Percentiles rank a stretch among this genome's conserved stretches.
These are phyloP conservation scores for Bidens hawaiensis DNA, from an alignment of 140 eudicot species.

Conservation along the genomic window DNA sequence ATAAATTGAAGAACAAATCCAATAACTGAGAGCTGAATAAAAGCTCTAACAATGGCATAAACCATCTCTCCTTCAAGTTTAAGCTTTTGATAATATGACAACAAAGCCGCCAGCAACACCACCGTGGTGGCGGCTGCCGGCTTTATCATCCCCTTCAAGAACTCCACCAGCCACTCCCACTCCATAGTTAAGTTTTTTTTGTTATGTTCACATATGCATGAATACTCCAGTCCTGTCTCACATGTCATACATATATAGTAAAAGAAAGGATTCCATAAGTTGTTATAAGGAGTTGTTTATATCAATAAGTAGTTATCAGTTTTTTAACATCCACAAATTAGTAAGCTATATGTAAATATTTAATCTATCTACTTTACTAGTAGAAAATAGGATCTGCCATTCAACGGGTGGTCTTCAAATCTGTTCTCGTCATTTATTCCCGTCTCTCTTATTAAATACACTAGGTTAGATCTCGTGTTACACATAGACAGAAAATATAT, in stretches of 20 bases:
- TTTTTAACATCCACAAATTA: no score
- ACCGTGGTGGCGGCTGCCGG: slow-evolving; percentile 82
- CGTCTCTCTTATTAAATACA: no score
- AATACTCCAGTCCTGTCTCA: neutral
- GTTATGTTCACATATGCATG: neutral
- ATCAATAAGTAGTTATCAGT: no score
- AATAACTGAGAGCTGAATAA: slow-evolving; percentile 83
- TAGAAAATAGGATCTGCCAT: no score
- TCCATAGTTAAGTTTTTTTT: slow-evolving; percentile 40
- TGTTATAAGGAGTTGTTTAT: neutral
- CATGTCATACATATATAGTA: neutral
- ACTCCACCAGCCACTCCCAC: slow-evolving; percentile 69
- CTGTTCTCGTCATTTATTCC: no score
- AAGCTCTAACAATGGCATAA: slow-evolving; percentile 83
- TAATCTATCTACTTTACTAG: no score
- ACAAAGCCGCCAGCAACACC: slow-evolving; percentile 58
- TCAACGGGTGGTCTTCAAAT: no score
- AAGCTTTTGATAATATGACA: slow-evolving; percentile 65
- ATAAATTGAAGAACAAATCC: slow-evolving; percentile 92
- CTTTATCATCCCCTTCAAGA: slow-evolving; percentile 82
- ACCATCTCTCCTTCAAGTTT: slow-evolving; percentile 78
- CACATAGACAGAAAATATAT: no score
- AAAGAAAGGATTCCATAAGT: neutral
- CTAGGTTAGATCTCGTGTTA: no score
- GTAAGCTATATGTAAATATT: no score